phyloP scores from a whole-genome alignment of 1,284 basidiomycete genomes.

The Ceratobasidium sp. region DNA sequence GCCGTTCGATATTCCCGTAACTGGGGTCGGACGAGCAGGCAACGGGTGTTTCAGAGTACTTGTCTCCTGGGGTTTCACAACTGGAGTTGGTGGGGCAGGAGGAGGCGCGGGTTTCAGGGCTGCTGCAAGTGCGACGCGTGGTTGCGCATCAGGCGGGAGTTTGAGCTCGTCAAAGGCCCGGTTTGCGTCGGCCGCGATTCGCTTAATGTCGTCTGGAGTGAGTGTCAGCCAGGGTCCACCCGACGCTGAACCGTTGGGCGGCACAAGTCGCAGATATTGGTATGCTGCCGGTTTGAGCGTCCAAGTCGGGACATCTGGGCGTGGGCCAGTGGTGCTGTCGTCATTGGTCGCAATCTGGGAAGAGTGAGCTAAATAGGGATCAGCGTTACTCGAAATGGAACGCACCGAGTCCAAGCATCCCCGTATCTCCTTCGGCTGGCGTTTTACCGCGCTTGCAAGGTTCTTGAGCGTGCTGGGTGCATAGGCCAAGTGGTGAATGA shows the following conservation, averaged over 20 bases:
- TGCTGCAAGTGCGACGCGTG: constrained; percentile 12
- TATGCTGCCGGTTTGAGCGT: constrained; percentile 31
- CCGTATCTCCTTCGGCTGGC: constrained; percentile 38
- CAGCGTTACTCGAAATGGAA: constrained; percentile 10
- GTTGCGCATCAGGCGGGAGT: constrained; percentile 22
- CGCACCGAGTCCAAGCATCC: constrained; percentile 37
- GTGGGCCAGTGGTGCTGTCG: constrained; percentile 25
- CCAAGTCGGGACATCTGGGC: constrained; percentile 28
- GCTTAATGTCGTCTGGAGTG: constrained; percentile 34
- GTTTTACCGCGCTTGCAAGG: constrained; percentile 32
- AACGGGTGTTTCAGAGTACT: constrained; percentile 30
- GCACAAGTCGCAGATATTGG: constrained; percentile 32
- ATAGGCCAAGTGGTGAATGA: constrained; percentile 36
- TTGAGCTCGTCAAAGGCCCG: constrained; percentile 38
- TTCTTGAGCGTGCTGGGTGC: constrained; percentile 21
- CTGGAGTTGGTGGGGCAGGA: constrained; percentile 6
- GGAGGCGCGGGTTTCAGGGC: constrained; percentile 6
- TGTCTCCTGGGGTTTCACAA: constrained; percentile 16
- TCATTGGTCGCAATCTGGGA: constrained; percentile 36
- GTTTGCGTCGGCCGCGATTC: constrained; percentile 32
- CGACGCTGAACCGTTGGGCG: constrained; percentile 7
- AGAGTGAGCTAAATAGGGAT: neutral
- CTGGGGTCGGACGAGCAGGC: constrained; percentile 19
- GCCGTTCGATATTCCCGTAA: constrained; percentile 1
- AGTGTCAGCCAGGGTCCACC: constrained; percentile 29